Base-by-base conservation (phyloP, 2,329 filamentous ascomycete genomes). In the Curvularia eragrostidis region DNA sequence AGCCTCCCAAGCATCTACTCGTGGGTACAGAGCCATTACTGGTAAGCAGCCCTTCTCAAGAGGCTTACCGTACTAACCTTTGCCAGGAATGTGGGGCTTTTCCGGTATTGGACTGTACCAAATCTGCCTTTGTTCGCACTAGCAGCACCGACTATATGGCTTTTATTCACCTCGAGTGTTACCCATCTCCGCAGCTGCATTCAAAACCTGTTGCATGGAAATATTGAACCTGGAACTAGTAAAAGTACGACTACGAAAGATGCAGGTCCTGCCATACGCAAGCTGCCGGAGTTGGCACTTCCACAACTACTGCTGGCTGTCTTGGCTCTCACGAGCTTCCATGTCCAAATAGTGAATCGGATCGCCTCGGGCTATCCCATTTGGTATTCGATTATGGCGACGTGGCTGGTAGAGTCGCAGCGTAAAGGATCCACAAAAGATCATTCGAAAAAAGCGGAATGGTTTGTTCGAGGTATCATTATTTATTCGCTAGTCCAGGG, bases 261-360 rank as follows among this genome's bases (percentile, higher is more conserved):
- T 30, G 18, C 19, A 23, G 52, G 26, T 52, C 48, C 43, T 56
- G 32, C 43, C 12, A 51, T 52, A 56, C 55, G 57, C 57, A 53
- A 50, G 44, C 52, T 75, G 19, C 69, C 70, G 10, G 70, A 75
- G 59, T 80, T 97, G 59, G 91, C 91, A 1, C 77, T 88, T 3
- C 85, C 87, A 3, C 94, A 99, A 75, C 76, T 90, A 1, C 56
- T 93, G 3, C 81, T 99, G 18, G 88, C 89, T 1, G 59, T 85
- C 2, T 76, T 94, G 58, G 91, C 92, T 19, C 77, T 93, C 19
- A 91, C 89, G 12, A 91, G 81, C 62, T 96, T 96, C 72, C 95
- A 99, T 73, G 90, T 97, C 24, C 95, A 99, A 77, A 96, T 99
- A 66, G 89, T 98, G 69, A 96, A 90, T 43, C 87, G 95, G 23